Evolutionary conservation across 495 filamentous ascomycete species (phyloP), one percentile per base, ranked within the genome.

Genomic region (Penicillium dipodomyicola): DNA sequence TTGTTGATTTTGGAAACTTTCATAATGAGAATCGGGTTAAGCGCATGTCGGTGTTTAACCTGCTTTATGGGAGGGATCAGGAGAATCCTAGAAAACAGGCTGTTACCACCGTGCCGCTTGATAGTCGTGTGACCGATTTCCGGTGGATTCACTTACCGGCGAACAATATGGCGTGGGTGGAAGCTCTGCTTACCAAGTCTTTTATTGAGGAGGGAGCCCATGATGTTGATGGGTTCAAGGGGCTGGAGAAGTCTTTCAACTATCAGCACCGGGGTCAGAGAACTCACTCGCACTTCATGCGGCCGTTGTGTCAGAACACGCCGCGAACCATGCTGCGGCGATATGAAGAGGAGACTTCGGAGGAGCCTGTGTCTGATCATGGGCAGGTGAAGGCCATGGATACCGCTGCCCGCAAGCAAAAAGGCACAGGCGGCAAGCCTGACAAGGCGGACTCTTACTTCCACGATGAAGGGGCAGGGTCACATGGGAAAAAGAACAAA

Each of bases 141-240:
- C 72, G 86, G 23, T 89, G 86, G 86, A 86, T 89, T 54, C 85
- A 89, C 73, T 70, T 89, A 0, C 86, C 86, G 6, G 84, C 85
- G 0, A 86, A 84, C 52, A 81, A 82, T 52, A 78, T 84, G 74
- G 71, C 75, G 12, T 81, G 78, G 80, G 79, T 86, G 2, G 82
- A 88, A 67, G 79, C 84, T 0, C 72, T 88, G 2, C 68, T 87
- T 19, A 85, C 83, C 20, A 88, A 88, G 58, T 74, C 76, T 10
- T 88, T 88, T 55, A 83, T 88, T 45, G 86, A 88, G 65, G 82
- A 84, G 47, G 83, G 83, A 3, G 80, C 83, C 17, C 75, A 78
- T 49, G 84, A 89, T 67, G 79, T 87, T 10, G 84, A 87, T 64
- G 80, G 83, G 2, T 87, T 87, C 64, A 87, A 87, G 63, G 84